These are phyloP conservation scores for Chrysanthemum makinoi DNA, from an alignment of 129 eudicot genomes.

Conservation along the genomic window DNA sequence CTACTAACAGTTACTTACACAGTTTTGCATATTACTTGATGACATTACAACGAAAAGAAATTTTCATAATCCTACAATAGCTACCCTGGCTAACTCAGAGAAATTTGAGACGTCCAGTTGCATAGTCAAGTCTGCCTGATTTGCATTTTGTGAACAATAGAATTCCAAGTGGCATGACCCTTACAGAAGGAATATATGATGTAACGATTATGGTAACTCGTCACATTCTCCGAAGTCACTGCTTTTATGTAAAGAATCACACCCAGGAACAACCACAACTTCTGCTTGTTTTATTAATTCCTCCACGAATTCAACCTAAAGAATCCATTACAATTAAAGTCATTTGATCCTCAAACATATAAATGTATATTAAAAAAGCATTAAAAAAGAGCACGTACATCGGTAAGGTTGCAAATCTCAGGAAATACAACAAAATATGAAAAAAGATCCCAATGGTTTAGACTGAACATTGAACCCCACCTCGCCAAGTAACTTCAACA, in stretches of 20 bases:
- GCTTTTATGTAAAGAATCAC: no score
- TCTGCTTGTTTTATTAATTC: slow-evolving; percentile 84
- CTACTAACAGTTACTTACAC: no score
- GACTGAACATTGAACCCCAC: slow-evolving; percentile 61
- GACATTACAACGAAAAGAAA: no score
- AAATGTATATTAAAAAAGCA: slow-evolving; percentile 11
- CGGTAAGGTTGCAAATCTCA: slow-evolving; percentile 55
- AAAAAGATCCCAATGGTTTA: slow-evolving; percentile 78
- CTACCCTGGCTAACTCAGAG: slow-evolving; percentile 22
- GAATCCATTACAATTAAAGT: neutral
- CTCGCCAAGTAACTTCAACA: slow-evolving; percentile 47
- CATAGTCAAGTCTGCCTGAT: slow-evolving; percentile 40
- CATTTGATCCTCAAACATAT: no score
- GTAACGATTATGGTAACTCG: slow-evolving; percentile 34
- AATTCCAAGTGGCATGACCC: slow-evolving; percentile 53
- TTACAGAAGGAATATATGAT: slow-evolving; percentile 89
- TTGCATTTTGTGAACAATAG: slow-evolving; percentile 53
- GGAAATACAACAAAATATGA: slow-evolving; percentile 73
- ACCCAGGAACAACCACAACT: slow-evolving; percentile 19
- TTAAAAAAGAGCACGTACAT: no score
- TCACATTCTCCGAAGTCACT: slow-evolving; percentile 6
- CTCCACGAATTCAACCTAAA: slow-evolving; percentile 78
- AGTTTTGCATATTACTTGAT: neutral
- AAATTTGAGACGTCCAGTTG: slow-evolving; percentile 51
- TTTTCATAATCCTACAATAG: neutral